These are phyloP conservation scores for Discostella stelligera DNA, from an alignment of 352 stramenopile species.

Conservation along the genomic window DNA sequence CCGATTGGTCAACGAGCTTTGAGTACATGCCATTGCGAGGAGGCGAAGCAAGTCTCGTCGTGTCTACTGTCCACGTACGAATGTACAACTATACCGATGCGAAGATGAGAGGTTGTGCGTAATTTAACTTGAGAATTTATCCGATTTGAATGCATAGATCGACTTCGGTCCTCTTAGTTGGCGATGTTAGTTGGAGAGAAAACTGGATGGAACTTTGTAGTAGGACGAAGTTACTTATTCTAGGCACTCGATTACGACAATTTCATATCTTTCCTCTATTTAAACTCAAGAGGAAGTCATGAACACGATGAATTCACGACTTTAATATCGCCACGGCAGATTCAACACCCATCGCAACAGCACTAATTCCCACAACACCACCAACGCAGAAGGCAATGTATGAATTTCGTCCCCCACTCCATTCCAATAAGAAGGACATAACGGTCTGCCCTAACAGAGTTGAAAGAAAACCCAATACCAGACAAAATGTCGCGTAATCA, in stretches of 20 bases:
- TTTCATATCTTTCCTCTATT: background rate
- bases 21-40: conserved; percentile 22
- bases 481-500: conserved; percentile 89
- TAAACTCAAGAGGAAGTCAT: background rate
- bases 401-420: conserved; percentile 62
- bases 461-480: conserved; percentile 90
- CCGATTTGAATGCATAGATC: too few relatives aligned
- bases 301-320: background rate
- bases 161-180: too few relatives aligned
- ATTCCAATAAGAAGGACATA: conserved; percentile 81
- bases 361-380: conserved; percentile 76
- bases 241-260: background rate
- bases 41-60: conserved; percentile 5
- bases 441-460: conserved; percentile 89
- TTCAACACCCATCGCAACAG: conserved; percentile 84
- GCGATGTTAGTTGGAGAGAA: too few relatives aligned
- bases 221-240: too few relatives aligned
- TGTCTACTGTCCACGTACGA: conserved; percentile 19
- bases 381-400: conserved; percentile 84
- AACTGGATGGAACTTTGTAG: too few relatives aligned
- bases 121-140: background rate
- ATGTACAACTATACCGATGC: conserved; percentile 47
- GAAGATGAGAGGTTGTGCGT: conserved; percentile 26
- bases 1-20: conserved; percentile 27
- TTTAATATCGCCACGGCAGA: conserved; percentile 8